These are phyloP conservation scores for Carex parvula DNA, from an alignment of 176 grass and related monocot genomes.

Conservation along the genomic window DNA sequence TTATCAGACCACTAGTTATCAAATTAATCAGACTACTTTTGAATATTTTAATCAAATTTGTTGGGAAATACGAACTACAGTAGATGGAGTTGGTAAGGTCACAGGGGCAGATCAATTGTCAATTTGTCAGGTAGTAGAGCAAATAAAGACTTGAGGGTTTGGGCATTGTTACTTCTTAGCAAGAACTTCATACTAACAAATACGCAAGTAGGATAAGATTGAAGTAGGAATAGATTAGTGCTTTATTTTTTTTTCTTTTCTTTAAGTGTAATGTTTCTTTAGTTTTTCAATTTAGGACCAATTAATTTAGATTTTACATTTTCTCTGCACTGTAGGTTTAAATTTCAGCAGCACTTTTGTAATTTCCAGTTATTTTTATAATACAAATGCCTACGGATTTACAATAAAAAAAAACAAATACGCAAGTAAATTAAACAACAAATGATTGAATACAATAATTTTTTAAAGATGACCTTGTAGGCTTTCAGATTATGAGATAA, in stretches of 20 bases:
- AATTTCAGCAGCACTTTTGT: no score
- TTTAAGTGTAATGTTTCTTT: no score
- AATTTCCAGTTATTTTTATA: no score
- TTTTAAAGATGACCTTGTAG: not conserved
- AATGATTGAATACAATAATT: not conserved
- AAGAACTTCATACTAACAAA: conserved; percentile 45
- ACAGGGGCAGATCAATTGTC: not conserved
- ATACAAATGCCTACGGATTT: no score
- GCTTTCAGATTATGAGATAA: not conserved
- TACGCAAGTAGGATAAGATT: no score
- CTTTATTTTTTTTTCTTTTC: no score
- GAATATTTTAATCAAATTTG: not conserved
- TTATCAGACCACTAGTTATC: not conserved
- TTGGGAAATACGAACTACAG: not conserved
- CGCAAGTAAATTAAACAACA: not conserved
- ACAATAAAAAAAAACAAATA: no score
- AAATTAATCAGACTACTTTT: not conserved
- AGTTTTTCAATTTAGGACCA: no score
- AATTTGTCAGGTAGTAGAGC: conserved; percentile 28
- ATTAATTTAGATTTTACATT: no score
- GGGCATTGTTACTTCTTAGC: conserved; percentile 59
- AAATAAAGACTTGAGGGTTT: conserved; percentile 37
- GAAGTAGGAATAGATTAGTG: no score
- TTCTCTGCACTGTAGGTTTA: no score
- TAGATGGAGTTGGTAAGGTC: not conserved